Percentiles rank a stretch among this genome's conserved stretches.
These are phyloP conservation scores for Corylus americana DNA, from an alignment of 306 rosid species.

Conservation along the genomic window DNA sequence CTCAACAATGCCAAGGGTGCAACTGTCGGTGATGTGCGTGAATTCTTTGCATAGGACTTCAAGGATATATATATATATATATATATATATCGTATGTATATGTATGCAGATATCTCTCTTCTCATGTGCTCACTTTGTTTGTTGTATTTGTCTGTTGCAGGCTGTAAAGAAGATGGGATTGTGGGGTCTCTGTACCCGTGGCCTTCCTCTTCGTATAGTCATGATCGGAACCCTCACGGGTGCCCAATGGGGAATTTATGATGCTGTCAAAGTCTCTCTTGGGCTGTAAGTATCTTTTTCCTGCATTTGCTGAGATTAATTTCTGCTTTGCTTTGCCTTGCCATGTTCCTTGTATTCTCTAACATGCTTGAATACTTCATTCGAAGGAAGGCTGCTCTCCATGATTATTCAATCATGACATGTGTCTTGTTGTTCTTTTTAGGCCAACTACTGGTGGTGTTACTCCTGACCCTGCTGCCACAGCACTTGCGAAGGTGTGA, in stretches of 20 bases:
- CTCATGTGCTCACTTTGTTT: conserved; percentile 15
- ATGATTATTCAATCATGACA: neutral
- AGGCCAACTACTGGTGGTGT: conserved; percentile 81
- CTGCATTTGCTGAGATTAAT: neutral
- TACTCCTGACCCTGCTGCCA: conserved; percentile 33
- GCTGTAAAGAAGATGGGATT: conserved; percentile 64
- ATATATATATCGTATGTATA: neutral
- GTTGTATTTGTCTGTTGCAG: conserved; percentile 38
- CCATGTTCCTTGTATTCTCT: conserved; percentile 5
- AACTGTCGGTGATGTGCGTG: conserved; percentile 71
- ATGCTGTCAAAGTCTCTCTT: conserved; percentile 63
- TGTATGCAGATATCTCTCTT: neutral
- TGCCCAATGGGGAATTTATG: conserved; percentile 72
- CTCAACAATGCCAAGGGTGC: conserved; percentile 84
- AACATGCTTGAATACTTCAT: neutral
- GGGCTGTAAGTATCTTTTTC: conserved; percentile 61
- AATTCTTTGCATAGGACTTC: neutral
- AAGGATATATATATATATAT: neutral
- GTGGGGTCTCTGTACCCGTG: conserved; percentile 71
- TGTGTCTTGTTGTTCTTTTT: conserved; percentile 6
- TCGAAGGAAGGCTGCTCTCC: neutral
- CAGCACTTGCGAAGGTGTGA: conserved; percentile 22
- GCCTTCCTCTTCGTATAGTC: conserved; percentile 76
- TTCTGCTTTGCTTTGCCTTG: neutral
- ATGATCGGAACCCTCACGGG: conserved; percentile 83